Conservation (phyloP, 768 basidiomycete genomes). For the Chalciporus pseudorubinellus region DNA sequence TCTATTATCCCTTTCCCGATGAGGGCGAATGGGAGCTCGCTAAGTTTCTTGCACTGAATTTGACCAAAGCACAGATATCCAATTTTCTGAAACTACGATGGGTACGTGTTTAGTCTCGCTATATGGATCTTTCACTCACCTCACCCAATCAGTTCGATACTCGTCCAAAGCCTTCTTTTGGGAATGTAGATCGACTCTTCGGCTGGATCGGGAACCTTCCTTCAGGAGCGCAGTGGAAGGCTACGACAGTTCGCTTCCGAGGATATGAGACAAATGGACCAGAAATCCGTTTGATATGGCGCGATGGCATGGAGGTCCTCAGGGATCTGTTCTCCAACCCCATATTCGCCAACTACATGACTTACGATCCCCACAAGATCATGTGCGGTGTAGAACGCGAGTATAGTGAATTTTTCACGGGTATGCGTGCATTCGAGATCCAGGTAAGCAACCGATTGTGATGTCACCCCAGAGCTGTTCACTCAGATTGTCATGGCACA, state of each 20-base stretch:
- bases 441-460: no score
- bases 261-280: constrained; percentile 9
- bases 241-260: background rate
- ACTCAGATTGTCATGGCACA: no score
- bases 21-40: constrained; percentile 34
- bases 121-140: no score
- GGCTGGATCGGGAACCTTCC: constrained; percentile 18
- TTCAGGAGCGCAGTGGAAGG: constrained; percentile 20
- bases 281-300: constrained; percentile 23
- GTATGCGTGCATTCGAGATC: constrained; percentile 14
- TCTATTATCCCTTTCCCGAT: constrained; percentile 35
- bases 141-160: constrained; percentile 1
- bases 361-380: constrained; percentile 19
- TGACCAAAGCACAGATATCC: constrained; percentile 19
- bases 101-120: constrained; percentile 9
- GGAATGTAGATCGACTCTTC: constrained; percentile 17
- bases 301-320: constrained; percentile 23
- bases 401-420: constrained; percentile 25
- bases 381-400: constrained; percentile 3
- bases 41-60: constrained; percentile 24
- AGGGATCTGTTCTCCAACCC: constrained; percentile 24
- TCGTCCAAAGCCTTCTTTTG: constrained; percentile 15
- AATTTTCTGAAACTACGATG: constrained; percentile 31
- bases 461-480: no score
- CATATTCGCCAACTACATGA: constrained; percentile 17